Evolutionary conservation across 139 green algal genomes (phyloP), one percentile per base, ranked within the genome.

Genomic region (Closterium sp.): DNA sequence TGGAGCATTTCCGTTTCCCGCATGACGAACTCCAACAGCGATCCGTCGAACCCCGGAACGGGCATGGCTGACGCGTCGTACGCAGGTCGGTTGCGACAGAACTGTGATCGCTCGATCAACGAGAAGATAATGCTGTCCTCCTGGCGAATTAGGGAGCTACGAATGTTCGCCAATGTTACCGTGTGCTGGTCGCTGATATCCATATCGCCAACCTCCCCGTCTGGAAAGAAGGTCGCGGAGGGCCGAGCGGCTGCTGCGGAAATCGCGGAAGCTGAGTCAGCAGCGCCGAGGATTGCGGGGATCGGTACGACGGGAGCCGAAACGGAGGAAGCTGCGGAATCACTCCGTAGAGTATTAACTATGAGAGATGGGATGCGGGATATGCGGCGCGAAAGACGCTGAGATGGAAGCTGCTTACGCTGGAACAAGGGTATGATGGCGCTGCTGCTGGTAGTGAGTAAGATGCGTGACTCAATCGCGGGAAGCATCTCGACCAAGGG

Each of bases 101-200:
- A 99, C 94, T 99, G 98, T 7, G 97, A 95, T 0, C 98, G 93
- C 94, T 99, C 97, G n/a, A 99, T 98, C 34, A 99, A 93, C 32
- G 91, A 94, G 94, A 99, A 99, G 91, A 99, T 99, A 87, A 99
- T 99, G 35, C 96, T 99, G 95, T 99, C 98, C 91, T 99, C 98
- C 94, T 98, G 97, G 8, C 97, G 93, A 64, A 98, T 98, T 4
- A 98, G 95, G 1, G 94, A 93, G 89, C 95, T 92, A 16, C 97
- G 95, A 81, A 99, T 97, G 94, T 90, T 91, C 85, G 91, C 92
- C 55, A 94, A 91, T 33, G 92, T 89, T 25, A 94, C 38, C 33
- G 35, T 91, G 32, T 91, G 34, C 32, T 38, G 85, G 10, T 76
- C 88, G 76, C 87, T 93, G 35, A 23, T 89, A 34, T 91, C 87